A percentile compares a stretch with the other conserved stretches of the same genome.
phyloP scores from a whole-genome alignment of 1,139 yeast species.

The Groenewaldozyma auringiensis region DNA sequence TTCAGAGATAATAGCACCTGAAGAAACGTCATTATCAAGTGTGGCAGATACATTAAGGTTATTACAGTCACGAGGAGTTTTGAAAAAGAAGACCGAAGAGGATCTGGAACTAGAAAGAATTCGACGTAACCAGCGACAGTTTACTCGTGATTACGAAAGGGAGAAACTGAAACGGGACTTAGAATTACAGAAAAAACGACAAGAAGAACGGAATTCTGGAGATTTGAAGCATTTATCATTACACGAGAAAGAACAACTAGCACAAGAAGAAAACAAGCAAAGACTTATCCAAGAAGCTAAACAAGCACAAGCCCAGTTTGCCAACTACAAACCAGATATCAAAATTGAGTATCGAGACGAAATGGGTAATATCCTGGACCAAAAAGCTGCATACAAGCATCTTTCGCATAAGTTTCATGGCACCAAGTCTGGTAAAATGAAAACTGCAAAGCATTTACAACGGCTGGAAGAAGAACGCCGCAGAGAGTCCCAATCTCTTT shows the following conservation, averaged over 20 bases:
- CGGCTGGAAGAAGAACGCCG: slow-evolving; percentile 31
- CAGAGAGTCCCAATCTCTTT: slow-evolving; percentile 23
- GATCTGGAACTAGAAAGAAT: slow-evolving; percentile 18
- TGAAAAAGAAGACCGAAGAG: slow-evolving; percentile 25
- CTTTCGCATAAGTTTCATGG: slow-evolving; percentile 88
- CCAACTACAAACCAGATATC: slow-evolving; percentile 57
- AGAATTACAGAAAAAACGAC: slow-evolving; percentile 32
- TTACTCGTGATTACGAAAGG: slow-evolving; percentile 21
- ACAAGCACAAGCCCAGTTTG: slow-evolving; percentile 31
- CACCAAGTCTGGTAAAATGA: slow-evolving; percentile 40
- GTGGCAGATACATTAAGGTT: slow-evolving; percentile 52
- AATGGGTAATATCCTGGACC: slow-evolving; percentile 52
- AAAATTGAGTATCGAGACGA: slow-evolving; percentile 63
- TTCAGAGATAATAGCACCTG: slow-evolving; percentile 14
- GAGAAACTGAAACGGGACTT: slow-evolving; percentile 23
- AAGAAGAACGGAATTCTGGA: slow-evolving; percentile 24
- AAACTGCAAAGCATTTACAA: slow-evolving; percentile 34
- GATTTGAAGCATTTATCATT: slow-evolving; percentile 27
- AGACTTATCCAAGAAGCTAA: slow-evolving; percentile 26
- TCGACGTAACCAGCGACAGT: slow-evolving; percentile 23
- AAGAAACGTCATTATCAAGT: slow-evolving; percentile 35
- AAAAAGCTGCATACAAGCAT: slow-evolving; percentile 79
- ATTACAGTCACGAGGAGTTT: slow-evolving; percentile 41
- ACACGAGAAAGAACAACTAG: slow-evolving; percentile 30
- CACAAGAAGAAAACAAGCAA: slow-evolving; percentile 36